Evolutionary conservation across 345 rosid species (phyloP).

Genomic region (Mangifera indica): DNA sequence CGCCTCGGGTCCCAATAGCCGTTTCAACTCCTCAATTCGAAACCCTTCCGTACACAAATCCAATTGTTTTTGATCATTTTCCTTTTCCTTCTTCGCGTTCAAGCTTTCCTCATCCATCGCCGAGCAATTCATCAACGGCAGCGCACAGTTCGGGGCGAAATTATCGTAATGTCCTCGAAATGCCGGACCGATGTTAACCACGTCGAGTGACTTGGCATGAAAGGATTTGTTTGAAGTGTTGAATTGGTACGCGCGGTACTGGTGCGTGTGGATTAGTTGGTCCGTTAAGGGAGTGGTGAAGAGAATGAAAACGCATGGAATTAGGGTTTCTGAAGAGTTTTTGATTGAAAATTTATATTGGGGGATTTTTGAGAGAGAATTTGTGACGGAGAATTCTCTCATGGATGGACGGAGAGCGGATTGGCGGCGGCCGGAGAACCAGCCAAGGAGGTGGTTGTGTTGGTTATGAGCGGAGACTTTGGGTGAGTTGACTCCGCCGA

Average conservation of each 20-base stretch:
- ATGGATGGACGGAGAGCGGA: conserved; percentile 71
- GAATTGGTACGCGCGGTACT: conserved; percentile 74
- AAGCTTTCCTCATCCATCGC: conserved; percentile 55
- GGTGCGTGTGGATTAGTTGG: conserved; percentile 77
- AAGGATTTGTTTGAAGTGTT: conserved; percentile 35
- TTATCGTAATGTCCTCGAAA: conserved; percentile 70
- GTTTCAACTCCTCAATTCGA: conserved; percentile 42
- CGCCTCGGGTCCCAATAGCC: conserved; percentile 68
- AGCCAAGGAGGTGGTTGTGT: conserved; percentile 54
- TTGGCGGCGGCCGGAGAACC: conserved; percentile 81
- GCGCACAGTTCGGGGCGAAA: conserved; percentile 46
- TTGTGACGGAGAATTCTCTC: conserved; percentile 61
- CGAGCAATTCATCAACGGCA: conserved; percentile 48
- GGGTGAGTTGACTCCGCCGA: conserved; percentile 45
- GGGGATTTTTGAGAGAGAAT: conserved; percentile 44
- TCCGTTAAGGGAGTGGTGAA: conserved; percentile 61
- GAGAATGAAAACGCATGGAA: conserved; percentile 63
- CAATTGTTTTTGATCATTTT: conserved; percentile 52
- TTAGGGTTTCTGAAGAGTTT: conserved; percentile 23
- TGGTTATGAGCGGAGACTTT: conserved; percentile 30
- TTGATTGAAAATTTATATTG: conserved; percentile 40
- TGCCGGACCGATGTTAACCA: conserved; percentile 81
- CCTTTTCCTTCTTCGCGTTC: conserved; percentile 35
- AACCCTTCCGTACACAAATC: conserved; percentile 60
- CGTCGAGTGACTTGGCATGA: conserved; percentile 55